Evolutionary conservation across 139 green algal genomes (phyloP).

Genomic region (Marvania coccoides): DNA sequence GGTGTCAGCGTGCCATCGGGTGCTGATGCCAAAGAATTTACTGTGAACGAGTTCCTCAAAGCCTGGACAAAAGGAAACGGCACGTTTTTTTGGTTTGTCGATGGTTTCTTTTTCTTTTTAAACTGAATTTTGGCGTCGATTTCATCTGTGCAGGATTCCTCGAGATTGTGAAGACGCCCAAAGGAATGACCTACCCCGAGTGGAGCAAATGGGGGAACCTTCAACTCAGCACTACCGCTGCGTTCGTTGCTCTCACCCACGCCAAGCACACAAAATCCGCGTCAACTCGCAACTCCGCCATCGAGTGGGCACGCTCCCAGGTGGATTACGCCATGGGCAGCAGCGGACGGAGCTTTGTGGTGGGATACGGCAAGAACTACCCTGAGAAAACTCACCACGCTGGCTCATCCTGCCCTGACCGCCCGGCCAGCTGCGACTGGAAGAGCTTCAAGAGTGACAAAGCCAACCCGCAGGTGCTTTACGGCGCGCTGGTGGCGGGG

Average conservation of each 20-base stretch:
- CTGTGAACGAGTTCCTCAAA: neutral
- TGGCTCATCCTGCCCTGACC: slow-evolving; percentile 17
- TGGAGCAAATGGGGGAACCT: slow-evolving; percentile 11
- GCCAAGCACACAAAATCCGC: neutral
- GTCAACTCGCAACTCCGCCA: neutral
- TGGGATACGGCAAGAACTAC: slow-evolving; percentile 19
- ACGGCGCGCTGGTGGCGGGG: slow-evolving; percentile 20
- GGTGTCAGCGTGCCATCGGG: neutral
- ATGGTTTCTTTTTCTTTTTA: neutral
- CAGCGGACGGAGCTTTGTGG: slow-evolving; percentile 26
- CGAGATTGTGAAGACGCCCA: slow-evolving; percentile 8
- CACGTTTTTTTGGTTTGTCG: neutral
- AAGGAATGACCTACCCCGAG: slow-evolving; percentile 1
- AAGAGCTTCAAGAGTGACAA: neutral
- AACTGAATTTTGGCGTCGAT: neutral
- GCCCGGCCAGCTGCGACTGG: neutral
- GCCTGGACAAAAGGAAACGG: neutral
- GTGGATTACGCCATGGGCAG: slow-evolving; percentile 20
- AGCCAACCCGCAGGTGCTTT: slow-evolving; percentile 24
- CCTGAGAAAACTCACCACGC: slow-evolving; percentile 25
- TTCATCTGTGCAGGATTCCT: neutral
- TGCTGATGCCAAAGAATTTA: neutral
- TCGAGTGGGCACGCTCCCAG: neutral
- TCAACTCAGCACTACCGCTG: neutral
- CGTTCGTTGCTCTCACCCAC: neutral